Base-by-base conservation (phyloP, 1,284 basidiomycete species). In the Apiotrichum mycotoxinovorans region DNA sequence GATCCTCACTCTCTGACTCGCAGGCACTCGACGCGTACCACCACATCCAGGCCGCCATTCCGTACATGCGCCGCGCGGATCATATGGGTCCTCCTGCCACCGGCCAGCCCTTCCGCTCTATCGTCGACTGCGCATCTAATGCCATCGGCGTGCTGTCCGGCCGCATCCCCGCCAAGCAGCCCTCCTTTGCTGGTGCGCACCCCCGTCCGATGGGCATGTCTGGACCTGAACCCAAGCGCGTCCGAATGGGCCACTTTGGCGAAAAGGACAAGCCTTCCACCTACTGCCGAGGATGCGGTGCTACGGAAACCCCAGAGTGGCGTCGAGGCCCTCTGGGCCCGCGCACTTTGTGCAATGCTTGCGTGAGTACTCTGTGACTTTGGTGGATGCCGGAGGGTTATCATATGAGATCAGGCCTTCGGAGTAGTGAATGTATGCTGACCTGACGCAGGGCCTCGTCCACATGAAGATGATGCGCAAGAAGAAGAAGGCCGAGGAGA, bases 221-320 rank as follows among this genome's bases (percentile, higher is more conserved):
- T 17, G 48, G 35, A 23, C 52, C 52, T 37, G 48, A 50, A 23
- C 23, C 58, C 47, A 54, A 63, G 50, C 38, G 56, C 14, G 23
- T 47, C 23, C 42, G 62, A 17, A 33, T 52, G 52, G 51, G 56
- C 23, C 51, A 52, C 45, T 56, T 52, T 37, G 47, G 37, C 22
- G 61, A 58, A 11, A 63, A 66, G 34, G 69, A 66, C 43, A 60
- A 62, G 55, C 40, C 61, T 3, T 49, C 63, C 2, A 67, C 72
- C 1, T 67, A 61, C 35, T 78, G 76, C 60, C 54, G 74, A 12
- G 74, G 73, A 3, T 78, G 76, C 51, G 71, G 71, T 18, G 72
- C 74, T 18, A 78, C 74, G 4, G 75, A 76, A 57, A 78, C 76
- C 30, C 76, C 76, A 8, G 76, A 78, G 58, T 78, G 76, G 76